Evolutionary conservation across 2,329 filamentous ascomycete species (phyloP), one percentile per base, ranked within the genome.

Genomic region (Fusarium luffae): DNA sequence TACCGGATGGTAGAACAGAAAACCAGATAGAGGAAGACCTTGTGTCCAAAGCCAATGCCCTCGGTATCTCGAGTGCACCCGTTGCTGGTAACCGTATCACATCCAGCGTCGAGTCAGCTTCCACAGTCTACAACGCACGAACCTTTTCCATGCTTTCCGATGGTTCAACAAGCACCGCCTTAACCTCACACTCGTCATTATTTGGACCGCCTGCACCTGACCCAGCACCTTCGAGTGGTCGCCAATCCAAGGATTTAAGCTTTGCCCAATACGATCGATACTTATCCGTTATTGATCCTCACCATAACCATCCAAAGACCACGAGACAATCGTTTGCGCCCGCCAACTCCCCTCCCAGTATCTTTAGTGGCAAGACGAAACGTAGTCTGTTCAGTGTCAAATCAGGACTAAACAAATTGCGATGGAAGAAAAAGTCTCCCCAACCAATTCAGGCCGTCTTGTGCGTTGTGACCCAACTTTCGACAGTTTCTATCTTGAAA

Each of bases 261-360:
- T 87, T 88, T 68, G 78, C 80, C 9, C 81, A 82, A 30, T 88
- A 88, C 70, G 85, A 88, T 32, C 82, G 79, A 63, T 87, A 86
- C 63, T 71, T 88, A 40, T 76, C 80, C 19, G 79, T 84, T 43
- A 67, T 85, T 30, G 81, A 84, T 57, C 80, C 81, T 9, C 80
- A 80, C 41, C 76, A 82, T 37, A 79, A 80, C 66, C 82, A 83
- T 63, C 79, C 81, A 48, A 84, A 81, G 57, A 78, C 82, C 44
- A 69, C 79, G 55, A 79, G 78, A 61, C 66, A 77, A 3, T 75
- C 79, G 6, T 72, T 77, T 8, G 74, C 72, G 2, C 64, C 76
- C n/a, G 74, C 77, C 23, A 61, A 72, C 21, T 72, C 80, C 4
- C 70, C 80, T 11, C 78, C 79, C 49, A 84, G 82, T 66, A 71